These are phyloP conservation scores for Phascolomyces articulosus DNA, from an alignment of 371 early-diverging fungal species.

Conservation along the genomic window DNA sequence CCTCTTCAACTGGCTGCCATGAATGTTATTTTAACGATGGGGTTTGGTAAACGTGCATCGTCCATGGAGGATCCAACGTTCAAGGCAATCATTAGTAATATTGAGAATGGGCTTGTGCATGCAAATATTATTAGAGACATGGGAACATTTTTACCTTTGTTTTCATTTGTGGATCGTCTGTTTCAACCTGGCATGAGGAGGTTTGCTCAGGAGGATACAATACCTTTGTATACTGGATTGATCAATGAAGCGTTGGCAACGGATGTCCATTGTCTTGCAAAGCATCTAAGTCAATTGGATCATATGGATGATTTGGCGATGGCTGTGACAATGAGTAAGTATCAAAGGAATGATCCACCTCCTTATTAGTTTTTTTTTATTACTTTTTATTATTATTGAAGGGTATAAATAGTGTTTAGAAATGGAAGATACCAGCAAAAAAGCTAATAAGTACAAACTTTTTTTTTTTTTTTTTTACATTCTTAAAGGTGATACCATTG, in stretches of 20 bases:
- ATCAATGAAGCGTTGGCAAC: constrained; percentile 11
- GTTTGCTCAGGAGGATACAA: constrained; percentile 1
- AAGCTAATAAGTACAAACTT: no score
- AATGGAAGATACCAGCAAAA: no score
- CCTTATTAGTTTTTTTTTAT: no score
- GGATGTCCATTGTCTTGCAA: constrained; percentile 16
- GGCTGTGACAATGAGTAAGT: constrained; percentile 21
- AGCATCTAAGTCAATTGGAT: constrained; percentile 18
- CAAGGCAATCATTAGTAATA: constrained; percentile 1
- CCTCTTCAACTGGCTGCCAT: constrained; percentile 10
- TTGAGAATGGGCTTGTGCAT: constrained; percentile 4
- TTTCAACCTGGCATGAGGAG: not conserved
- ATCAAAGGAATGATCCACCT: no score
- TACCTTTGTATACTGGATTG: constrained; percentile 3
- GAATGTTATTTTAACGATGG: constrained; percentile 8
- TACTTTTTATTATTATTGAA: no score
- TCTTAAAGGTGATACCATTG: constrained; percentile 17
- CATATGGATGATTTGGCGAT: constrained; percentile 22
- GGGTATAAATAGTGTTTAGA: no score
- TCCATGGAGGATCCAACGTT: constrained; percentile 16
- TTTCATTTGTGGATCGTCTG: constrained; percentile 8
- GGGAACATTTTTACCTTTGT: constrained; percentile 15
- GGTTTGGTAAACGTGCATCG: constrained; percentile 8
- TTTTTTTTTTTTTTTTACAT: not conserved
- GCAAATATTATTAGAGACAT: constrained; percentile 10